Percentiles rank a stretch among this genome's conserved stretches.
phyloP scores from a whole-genome alignment of 2,329 filamentous ascomycete genomes.

The Venturiaceae sp. region DNA sequence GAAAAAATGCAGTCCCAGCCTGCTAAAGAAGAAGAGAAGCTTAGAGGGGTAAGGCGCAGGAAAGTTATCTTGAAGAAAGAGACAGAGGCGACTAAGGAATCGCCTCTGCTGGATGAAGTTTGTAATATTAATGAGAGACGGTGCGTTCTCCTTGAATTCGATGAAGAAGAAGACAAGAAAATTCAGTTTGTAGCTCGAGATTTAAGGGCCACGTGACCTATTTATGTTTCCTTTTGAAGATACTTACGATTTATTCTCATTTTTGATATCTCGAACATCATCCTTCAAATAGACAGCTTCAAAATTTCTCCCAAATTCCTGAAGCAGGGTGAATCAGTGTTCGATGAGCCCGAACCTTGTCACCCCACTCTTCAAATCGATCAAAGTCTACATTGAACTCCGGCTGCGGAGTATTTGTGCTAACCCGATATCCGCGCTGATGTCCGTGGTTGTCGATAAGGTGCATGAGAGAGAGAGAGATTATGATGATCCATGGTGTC shows the following conservation, averaged over 20 bases:
- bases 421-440: neutral
- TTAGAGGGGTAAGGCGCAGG: neutral
- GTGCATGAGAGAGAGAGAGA: neutral
- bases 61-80: neutral
- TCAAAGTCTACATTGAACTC: neutral
- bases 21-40: slow-evolving; percentile 25
- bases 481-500: neutral
- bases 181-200: neutral
- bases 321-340: too few relatives aligned
- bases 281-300: too few relatives aligned
- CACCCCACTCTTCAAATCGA: neutral
- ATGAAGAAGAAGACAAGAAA: neutral
- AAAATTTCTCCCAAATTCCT: too few relatives aligned
- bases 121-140: neutral
- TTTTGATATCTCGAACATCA: too few relatives aligned
- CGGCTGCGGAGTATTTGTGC: neutral
- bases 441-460: neutral
- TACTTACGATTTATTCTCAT: too few relatives aligned
- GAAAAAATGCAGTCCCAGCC: slow-evolving; percentile 31
- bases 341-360: too few relatives aligned
- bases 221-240: too few relatives aligned
- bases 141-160: neutral
- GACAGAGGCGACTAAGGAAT: slow-evolving; percentile 2
- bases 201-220: too few relatives aligned
- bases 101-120: neutral